Evolutionary conservation across 768 basidiomycete species (phyloP), one percentile per base, ranked within the genome.

Genomic region (Cyclocybe aegerita): DNA sequence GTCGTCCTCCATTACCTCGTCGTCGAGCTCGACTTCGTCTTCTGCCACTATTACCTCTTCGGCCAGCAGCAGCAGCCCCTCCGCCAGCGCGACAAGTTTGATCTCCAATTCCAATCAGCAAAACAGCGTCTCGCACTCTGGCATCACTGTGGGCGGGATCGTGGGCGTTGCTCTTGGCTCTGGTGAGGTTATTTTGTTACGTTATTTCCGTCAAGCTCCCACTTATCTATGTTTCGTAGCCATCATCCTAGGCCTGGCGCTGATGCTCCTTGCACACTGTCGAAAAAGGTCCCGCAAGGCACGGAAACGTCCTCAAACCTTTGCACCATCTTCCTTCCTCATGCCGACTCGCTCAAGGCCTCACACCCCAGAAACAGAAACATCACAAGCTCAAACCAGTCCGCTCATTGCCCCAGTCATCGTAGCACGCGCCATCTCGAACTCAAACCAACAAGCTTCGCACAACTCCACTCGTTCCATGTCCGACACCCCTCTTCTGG

Each of bases 361-460:
- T 2, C 48, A 51, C 35, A 39, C 31, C 4, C 43, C 54, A 12
- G 32, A 8, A 35, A 56, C 52, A 34, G 55, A 59, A 43, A 62
- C 58, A 58, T 54, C 58, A 7, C 60, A 62, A 50, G 60, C 58
- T 7, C 58, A 56, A 39, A 54, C 56, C 0, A 58, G 58, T 38
- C 58, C 60, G 3, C 34, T 61, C 7, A 37, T 59, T 15, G 34
- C 55, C 7, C 47, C 58, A 11, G 55, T 56, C 9, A 46, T 56
- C 15, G 54, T 54, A 1, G 45, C 57, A 9, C 49, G 53, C 3
- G 50, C 44, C 33, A 54, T 50, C 16, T 57, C 54, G 11, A 49
- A 43, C 39, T 55, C 51, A n/a, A 34, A 38, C 29, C 44, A 36
- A 11, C 53, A 44, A 38, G 36, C 45, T 43, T 33, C 45, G 10